phyloP scores from a whole-genome alignment of 2,329 filamentous ascomycete species.

The Fusarium cyanostomum region DNA sequence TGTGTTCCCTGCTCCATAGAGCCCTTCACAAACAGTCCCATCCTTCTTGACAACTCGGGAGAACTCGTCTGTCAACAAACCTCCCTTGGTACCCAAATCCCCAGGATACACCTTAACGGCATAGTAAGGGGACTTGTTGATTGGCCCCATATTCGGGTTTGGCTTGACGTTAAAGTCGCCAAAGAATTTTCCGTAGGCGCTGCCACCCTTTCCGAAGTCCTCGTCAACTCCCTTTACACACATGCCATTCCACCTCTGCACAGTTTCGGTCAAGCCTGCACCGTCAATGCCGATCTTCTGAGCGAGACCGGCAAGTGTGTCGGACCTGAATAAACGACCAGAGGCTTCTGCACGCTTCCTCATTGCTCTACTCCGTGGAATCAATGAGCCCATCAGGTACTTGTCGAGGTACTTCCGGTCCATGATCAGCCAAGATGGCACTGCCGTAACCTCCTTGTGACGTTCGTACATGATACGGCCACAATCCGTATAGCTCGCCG shows the following conservation, averaged over 20 bases:
- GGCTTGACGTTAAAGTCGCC: neutral
- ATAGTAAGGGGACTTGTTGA: conserved; percentile 20
- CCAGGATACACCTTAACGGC: conserved; percentile 49
- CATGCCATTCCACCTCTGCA: neutral
- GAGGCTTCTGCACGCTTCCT: neutral
- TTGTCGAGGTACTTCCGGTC: neutral
- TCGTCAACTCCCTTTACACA: neutral
- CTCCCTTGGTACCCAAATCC: conserved; percentile 51
- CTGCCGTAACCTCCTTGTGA: neutral
- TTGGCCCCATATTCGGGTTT: neutral
- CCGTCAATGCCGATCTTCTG: neutral
- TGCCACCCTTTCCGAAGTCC: neutral
- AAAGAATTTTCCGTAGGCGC: neutral
- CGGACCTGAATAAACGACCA: neutral
- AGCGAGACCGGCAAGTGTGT: neutral
- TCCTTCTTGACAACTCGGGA: conserved; percentile 40
- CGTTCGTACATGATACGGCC: neutral
- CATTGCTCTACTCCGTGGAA: neutral
- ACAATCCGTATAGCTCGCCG: neutral
- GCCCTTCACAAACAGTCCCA: conserved; percentile 35
- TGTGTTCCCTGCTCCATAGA: conserved; percentile 50
- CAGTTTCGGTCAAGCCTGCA: neutral
- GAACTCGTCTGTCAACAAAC: conserved; percentile 48
- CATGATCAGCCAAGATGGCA: neutral
- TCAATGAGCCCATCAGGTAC: neutral